Evolutionary conservation across 2,329 filamentous ascomycete genomes (phyloP), one percentile per base, ranked within the genome.

Genomic region (Penicillium palitans): DNA sequence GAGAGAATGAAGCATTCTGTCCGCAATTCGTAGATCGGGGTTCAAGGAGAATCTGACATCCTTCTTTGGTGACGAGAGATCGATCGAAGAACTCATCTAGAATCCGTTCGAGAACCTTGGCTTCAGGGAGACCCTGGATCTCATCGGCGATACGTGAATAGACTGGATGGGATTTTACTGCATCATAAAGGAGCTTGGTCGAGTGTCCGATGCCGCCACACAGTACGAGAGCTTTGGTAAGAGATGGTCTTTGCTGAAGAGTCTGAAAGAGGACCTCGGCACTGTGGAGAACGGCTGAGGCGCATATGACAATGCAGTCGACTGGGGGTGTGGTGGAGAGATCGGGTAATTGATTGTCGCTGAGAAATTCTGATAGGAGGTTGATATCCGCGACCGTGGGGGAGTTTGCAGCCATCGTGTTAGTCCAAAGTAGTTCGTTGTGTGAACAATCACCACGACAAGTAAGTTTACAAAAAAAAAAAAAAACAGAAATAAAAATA

Each of bases 161-260:
- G 6, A 49, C 40, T 4, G 68, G 63, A 59, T 77, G 71, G 2
- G 59, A 58, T 7, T 66, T 67, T 1, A 81, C 69, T 4, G 78
- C 74, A 4, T 75, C 70, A 59, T 79, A 80, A 6, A 81, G 69
- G 17, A 74, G 71, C 13, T 69, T 57, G 6, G 79, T 81, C 1
- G 77, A 79, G 61, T 81, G 79, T 3, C 79, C 78, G 24, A 78
- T 75, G 9, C 79, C 79, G 19, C 78, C 79, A 46, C 76, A 79
- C 0, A 80, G 66, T 1, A 80, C 73, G 3, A 80, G 57, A 2
- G 66, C 72, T 53, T 69, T 72, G 3, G 74, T 69, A 7, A 75
- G 55, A 6, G 55, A 31, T 2, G 75, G 72, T 5, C 61, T 64
- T 10, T 52, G 31, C 60, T 73, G 57, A 4, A 79, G 65, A 5